Evolutionary conservation across 2,329 filamentous ascomycete species (phyloP).

Genomic region (Colletotrichum falcatum): DNA sequence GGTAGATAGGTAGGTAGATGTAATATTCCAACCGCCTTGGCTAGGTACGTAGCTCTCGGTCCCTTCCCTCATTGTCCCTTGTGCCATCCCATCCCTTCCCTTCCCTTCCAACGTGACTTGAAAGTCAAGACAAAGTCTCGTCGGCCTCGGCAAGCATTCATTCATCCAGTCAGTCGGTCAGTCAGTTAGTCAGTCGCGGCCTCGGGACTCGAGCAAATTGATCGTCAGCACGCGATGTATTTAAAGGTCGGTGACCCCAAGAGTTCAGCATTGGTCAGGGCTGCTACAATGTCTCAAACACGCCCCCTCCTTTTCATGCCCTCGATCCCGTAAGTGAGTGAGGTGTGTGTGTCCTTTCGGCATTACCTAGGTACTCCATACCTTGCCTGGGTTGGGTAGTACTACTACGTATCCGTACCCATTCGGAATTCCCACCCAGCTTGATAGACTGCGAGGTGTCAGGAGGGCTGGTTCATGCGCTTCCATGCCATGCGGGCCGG

Average conservation of each 20-base stretch:
- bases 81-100: not conserved
- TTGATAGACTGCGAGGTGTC: slow-evolving; percentile 21
- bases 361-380: not conserved
- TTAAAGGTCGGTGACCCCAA: slow-evolving; percentile 16
- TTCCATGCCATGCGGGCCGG: slow-evolving; percentile 29
- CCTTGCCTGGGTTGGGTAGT: no score
- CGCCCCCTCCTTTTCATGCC: slow-evolving; percentile 27
- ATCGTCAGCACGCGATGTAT: slow-evolving; percentile 1
- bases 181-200: not conserved
- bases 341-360: not conserved
- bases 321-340: slow-evolving; percentile 17
- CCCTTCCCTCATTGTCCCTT: no score
- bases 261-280: slow-evolving; percentile 12
- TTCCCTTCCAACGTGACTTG: not conserved
- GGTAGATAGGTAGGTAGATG: no score
- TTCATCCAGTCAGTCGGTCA: not conserved
- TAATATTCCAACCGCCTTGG: no score
- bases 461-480: slow-evolving; percentile 37
- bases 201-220: not conserved
- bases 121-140: not conserved
- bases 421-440: not conserved
- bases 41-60: no score
- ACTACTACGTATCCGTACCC: not conserved
- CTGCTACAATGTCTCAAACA: slow-evolving; percentile 40
- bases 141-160: not conserved